Conservation (phyloP, 495 filamentous ascomycete genomes). For the Aspergillus panamensis region DNA sequence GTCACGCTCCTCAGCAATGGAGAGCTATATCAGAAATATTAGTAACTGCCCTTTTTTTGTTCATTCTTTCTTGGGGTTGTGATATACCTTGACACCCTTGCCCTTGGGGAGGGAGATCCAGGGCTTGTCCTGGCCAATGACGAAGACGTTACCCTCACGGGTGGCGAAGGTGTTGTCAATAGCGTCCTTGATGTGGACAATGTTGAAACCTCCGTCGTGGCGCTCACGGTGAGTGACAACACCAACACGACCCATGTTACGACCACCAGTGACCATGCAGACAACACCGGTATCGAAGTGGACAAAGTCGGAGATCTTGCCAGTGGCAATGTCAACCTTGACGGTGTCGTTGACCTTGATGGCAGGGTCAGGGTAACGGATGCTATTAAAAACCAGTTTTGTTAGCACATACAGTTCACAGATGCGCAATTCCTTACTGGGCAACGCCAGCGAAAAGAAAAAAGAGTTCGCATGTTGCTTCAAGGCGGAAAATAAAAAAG, state of each 20-base stretch:
- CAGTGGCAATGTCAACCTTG: conserved; percentile 94
- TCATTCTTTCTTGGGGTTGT: not conserved
- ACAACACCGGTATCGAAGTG: conserved; percentile 96
- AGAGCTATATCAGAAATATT: conserved; percentile 52
- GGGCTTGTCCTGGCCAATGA: conserved; percentile 96
- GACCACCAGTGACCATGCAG: conserved; percentile 96
- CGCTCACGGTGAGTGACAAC: conserved; percentile 99
- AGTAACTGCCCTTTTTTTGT: not conserved
- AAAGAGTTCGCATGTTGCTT: not conserved
- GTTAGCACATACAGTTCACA: conserved; percentile 40
- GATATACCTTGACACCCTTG: conserved; percentile 91
- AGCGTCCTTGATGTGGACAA: conserved; percentile 98
- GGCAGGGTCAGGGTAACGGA: conserved; percentile 95
- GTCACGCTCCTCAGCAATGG: conserved; percentile 97
- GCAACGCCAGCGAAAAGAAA: conserved; percentile 26
- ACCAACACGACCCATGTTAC: conserved; percentile 99
- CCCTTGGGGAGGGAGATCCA: conserved; percentile 99
- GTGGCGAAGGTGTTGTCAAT: conserved; percentile 99
- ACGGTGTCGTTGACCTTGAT: conserved; percentile 99
- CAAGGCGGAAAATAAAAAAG: conserved; percentile 1
- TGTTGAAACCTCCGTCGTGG: conserved; percentile 99
- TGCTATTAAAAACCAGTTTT: conserved; percentile 52
- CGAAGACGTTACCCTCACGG: conserved; percentile 96
- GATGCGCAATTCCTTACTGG: conserved; percentile 31
- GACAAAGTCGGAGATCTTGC: conserved; percentile 96